A percentile compares a stretch with the other conserved stretches of the same genome.
These are phyloP conservation scores for Brassica juncea DNA, from an alignment of 345 rosid species.

Conservation along the genomic window DNA sequence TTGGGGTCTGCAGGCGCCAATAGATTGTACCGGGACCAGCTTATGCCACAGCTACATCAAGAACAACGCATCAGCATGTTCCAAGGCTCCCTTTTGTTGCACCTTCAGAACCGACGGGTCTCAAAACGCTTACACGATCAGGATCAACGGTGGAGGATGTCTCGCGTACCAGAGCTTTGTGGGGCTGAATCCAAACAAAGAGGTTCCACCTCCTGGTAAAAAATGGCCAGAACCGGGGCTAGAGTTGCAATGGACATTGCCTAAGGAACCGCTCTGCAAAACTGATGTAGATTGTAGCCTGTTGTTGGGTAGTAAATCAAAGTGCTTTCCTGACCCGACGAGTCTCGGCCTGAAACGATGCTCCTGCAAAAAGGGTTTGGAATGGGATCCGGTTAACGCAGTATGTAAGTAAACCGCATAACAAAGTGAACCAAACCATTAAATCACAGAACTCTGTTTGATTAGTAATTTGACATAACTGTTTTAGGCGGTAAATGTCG, in stretches of 20 bases:
- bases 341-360: constrained; percentile 44
- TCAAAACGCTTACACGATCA: constrained; percentile 42
- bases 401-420: constrained; percentile 43
- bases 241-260: constrained; percentile 63
- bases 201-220: constrained; percentile 22
- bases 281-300: constrained; percentile 49
- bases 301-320: constrained; percentile 46
- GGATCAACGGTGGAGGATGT: constrained; percentile 46
- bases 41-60: constrained; percentile 53
- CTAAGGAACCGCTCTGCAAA: constrained; percentile 56
- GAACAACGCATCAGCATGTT: constrained; percentile 41
- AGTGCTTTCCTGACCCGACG: constrained; percentile 43
- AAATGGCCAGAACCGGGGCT: constrained; percentile 50
- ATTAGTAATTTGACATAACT: constrained; percentile 8
- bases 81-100: constrained; percentile 50
- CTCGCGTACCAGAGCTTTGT: constrained; percentile 52
- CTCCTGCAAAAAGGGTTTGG: constrained; percentile 51
- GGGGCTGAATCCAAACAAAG: constrained; percentile 38
- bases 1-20: constrained; percentile 35
- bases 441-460: background rate
- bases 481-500: constrained; percentile 52
- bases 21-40: constrained; percentile 49
- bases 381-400: constrained; percentile 58
- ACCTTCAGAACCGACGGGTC: constrained; percentile 45
- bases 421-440: background rate